These are phyloP conservation scores for Xylariomycetidae sp. DNA, from an alignment of 2,329 filamentous ascomycete genomes.

Conservation along the genomic window DNA sequence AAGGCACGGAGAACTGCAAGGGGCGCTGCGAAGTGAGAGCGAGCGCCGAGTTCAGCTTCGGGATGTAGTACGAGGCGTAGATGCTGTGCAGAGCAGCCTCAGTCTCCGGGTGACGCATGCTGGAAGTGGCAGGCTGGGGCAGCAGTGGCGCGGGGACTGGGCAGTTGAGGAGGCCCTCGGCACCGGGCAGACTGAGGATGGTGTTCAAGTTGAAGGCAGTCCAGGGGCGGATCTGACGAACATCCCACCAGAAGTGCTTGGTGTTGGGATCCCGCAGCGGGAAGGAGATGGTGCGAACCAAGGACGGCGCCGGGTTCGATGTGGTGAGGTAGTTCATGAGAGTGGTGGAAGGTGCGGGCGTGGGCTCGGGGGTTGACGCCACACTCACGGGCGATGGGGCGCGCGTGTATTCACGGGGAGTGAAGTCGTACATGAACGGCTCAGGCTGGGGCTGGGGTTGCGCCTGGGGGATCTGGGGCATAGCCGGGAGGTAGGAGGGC, in stretches of 20 bases:
- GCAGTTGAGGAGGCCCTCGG: constrained; percentile 66
- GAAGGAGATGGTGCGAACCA: constrained; percentile 74
- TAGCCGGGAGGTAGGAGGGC: constrained; percentile 45
- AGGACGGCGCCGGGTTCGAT: constrained; percentile 72
- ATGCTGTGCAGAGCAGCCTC: constrained; percentile 70
- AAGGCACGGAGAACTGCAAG: constrained; percentile 44
- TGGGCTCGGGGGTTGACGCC: constrained; percentile 36
- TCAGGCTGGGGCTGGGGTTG: constrained; percentile 28
- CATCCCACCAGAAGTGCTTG: constrained; percentile 94
- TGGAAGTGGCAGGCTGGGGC: constrained; percentile 48
- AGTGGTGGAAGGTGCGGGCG: constrained; percentile 50
- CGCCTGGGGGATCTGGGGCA: constrained; percentile 17
- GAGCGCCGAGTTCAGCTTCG: constrained; percentile 81
- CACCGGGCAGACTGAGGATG: constrained; percentile 66
- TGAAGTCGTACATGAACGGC: constrained; percentile 42
- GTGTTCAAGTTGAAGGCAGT: constrained; percentile 67
- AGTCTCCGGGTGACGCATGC: constrained; percentile 67
- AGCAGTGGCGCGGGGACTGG: constrained; percentile 58
- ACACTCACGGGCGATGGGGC: constrained; percentile 33
- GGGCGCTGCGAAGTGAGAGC: constrained; percentile 66
- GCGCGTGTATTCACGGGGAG: too few species aligned
- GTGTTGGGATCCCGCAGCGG: constrained; percentile 59
- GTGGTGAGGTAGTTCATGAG: constrained; percentile 72
- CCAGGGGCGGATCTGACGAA: constrained; percentile 83
- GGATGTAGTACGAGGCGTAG: constrained; percentile 71